Evolutionary conservation across 352 stramenopile species (phyloP).

Genomic region (Pythium chondricola): DNA sequence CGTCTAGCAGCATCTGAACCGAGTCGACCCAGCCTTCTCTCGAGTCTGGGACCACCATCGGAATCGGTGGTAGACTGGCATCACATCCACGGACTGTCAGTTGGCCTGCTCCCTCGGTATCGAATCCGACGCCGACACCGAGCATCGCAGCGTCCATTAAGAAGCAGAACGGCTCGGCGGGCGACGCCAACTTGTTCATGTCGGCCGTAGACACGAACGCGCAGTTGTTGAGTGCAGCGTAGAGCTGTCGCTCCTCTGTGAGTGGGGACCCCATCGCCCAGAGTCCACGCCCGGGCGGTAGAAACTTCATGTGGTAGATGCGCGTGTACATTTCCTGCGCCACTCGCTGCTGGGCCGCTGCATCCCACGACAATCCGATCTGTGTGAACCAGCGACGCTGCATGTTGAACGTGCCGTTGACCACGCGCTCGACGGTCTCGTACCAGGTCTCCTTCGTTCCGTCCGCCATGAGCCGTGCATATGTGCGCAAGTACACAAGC

Average conservation of each 20-base stretch:
- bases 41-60: constrained; percentile 48
- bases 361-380: constrained; percentile 62
- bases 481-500: constrained; percentile 90
- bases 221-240: constrained; percentile 91
- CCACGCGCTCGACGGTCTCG: constrained; percentile 89
- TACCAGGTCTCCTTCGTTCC: constrained; percentile 83
- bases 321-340: constrained; percentile 89
- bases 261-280: constrained; percentile 93
- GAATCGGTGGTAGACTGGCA: constrained; percentile 8
- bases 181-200: constrained; percentile 41
- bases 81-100: constrained; percentile 35
- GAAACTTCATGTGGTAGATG: constrained; percentile 94
- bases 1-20: constrained; percentile 72
- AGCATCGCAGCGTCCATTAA: constrained; percentile 95
- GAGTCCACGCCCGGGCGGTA: constrained; percentile 87
- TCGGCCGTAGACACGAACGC: constrained; percentile 89
- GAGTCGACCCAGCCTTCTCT: constrained; percentile 87
- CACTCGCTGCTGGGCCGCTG: constrained; percentile 28
- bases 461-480: constrained; percentile 81
- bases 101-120: constrained; percentile 84
- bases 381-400: constrained; percentile 82
- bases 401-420: constrained; percentile 93
- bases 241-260: constrained; percentile 78
- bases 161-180: constrained; percentile 88
- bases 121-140: constrained; percentile 91